Evolutionary conservation across 2,329 filamentous ascomycete species (phyloP).

Genomic region (Xylariaceae sp.): DNA sequence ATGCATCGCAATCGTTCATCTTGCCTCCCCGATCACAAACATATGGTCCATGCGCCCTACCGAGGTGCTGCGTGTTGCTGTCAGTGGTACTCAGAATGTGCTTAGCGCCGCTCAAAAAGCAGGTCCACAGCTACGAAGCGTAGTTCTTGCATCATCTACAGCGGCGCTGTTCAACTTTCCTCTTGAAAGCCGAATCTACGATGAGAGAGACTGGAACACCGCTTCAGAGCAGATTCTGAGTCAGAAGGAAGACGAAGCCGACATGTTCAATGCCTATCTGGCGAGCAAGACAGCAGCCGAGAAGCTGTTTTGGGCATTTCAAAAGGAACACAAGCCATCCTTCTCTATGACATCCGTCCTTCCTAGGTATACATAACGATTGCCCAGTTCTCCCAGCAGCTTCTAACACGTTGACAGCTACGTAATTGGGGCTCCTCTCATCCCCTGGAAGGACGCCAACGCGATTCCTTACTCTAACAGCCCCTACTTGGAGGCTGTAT

Average conservation of each 20-base stretch:
- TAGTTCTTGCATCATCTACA: constrained; percentile 27
- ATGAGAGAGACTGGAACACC: constrained; percentile 29
- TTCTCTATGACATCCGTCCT: constrained; percentile 28
- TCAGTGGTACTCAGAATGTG: constrained; percentile 21
- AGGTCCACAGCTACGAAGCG: constrained; percentile 20
- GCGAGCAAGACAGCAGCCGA: constrained; percentile 30
- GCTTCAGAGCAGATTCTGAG: constrained; percentile 19
- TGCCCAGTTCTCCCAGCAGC: background rate
- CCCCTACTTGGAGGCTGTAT: constrained; percentile 22
- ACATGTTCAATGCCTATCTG: constrained; percentile 24
- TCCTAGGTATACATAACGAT: constrained; percentile 20
- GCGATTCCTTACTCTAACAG: constrained; percentile 23
- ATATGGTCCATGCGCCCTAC: constrained; percentile 20
- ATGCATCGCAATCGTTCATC: constrained; percentile 27
- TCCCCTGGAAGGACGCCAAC: constrained; percentile 23
- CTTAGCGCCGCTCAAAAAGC: constrained; percentile 23
- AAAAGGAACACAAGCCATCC: constrained; percentile 19
- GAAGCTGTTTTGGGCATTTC: constrained; percentile 26
- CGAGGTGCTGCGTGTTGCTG: constrained; percentile 24
- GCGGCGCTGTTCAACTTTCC: constrained; percentile 26
- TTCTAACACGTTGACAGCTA: constrained; percentile 18
- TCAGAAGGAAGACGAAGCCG: constrained; percentile 17
- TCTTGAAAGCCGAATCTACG: constrained; percentile 16
- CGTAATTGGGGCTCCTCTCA: constrained; percentile 27
- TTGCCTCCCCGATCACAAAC: constrained; percentile 25